phyloP scores from a whole-genome alignment of 768 basidiomycete genomes.

The Suillus plorans region DNA sequence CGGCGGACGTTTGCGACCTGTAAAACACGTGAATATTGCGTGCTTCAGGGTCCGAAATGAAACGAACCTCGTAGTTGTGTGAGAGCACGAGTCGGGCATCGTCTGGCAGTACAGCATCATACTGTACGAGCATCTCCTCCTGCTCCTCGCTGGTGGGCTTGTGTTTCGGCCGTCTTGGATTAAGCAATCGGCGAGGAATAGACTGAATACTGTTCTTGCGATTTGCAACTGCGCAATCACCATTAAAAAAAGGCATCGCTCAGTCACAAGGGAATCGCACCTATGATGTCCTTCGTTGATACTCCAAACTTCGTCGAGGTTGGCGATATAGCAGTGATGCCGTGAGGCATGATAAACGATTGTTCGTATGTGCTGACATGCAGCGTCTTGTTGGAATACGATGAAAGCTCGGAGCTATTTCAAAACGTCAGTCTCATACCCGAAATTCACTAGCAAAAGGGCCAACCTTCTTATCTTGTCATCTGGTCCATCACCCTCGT shows the following conservation, averaged over 20 bases:
- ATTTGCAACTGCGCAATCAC: slow-evolving; percentile 62
- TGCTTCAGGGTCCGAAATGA: slow-evolving; percentile 18
- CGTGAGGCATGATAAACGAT: slow-evolving; percentile 68
- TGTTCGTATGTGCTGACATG: slow-evolving; percentile 63
- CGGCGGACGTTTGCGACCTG: slow-evolving; percentile 69
- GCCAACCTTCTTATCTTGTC: slow-evolving; percentile 69
- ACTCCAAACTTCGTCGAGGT: slow-evolving; percentile 91
- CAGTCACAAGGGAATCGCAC: slow-evolving; percentile 42
- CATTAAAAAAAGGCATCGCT: not conserved
- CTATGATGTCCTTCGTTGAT: slow-evolving; percentile 79
- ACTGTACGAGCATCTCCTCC: slow-evolving; percentile 85
- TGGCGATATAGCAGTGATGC: slow-evolving; percentile 64
- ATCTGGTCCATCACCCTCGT: slow-evolving; percentile 70
- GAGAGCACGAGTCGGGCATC: slow-evolving; percentile 62
- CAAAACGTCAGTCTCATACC: not conserved
- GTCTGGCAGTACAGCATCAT: slow-evolving; percentile 75
- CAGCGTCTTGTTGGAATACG: slow-evolving; percentile 52
- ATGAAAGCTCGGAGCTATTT: slow-evolving; percentile 52
- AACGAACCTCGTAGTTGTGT: slow-evolving; percentile 52
- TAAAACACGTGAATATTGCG: not conserved
- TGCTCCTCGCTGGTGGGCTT: slow-evolving; percentile 76
- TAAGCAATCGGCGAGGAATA: slow-evolving; percentile 69
- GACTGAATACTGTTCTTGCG: slow-evolving; percentile 71
- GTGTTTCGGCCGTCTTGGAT: slow-evolving; percentile 79
- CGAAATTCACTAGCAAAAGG: slow-evolving; percentile 18